phyloP scores from a whole-genome alignment of 2,329 filamentous ascomycete species.

The Mycocentrospora acerina region DNA sequence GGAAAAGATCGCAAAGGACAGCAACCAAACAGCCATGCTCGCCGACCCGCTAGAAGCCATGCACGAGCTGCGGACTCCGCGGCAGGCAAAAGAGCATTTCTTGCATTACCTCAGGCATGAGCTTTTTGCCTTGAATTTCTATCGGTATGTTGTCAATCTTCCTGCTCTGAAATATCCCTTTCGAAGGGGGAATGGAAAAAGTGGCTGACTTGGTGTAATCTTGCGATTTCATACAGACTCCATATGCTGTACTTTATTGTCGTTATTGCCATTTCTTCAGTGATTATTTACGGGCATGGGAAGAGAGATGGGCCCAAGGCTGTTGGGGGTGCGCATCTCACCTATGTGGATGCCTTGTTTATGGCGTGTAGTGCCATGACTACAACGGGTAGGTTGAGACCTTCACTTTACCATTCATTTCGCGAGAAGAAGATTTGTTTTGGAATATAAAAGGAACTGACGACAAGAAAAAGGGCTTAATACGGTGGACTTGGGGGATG shows the following conservation, averaged over 20 bases:
- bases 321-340: slow-evolving; percentile 16
- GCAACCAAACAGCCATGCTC: too few relatives aligned
- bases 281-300: slow-evolving; percentile 33
- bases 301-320: slow-evolving; percentile 23
- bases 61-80: slow-evolving; percentile 19
- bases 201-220: too few relatives aligned
- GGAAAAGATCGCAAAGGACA: too few relatives aligned
- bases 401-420: too few relatives aligned
- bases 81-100: slow-evolving; percentile 19
- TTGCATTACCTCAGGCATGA: slow-evolving; percentile 19
- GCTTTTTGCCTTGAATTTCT: slow-evolving; percentile 21
- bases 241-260: slow-evolving; percentile 36
- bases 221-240: not conserved
- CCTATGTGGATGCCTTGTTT: slow-evolving; percentile 31
- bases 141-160: too few relatives aligned
- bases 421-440: too few relatives aligned
- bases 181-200: too few relatives aligned
- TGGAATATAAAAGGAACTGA: not conserved
- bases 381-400: slow-evolving; percentile 21
- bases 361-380: slow-evolving; percentile 35
- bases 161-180: too few relatives aligned
- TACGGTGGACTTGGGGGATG: slow-evolving; percentile 23
- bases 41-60: too few relatives aligned
- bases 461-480: slow-evolving; percentile 22
- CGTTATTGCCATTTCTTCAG: slow-evolving; percentile 27